Base-by-base conservation (phyloP, 176 grass and related monocot species). In the Avena sativa region DNA sequence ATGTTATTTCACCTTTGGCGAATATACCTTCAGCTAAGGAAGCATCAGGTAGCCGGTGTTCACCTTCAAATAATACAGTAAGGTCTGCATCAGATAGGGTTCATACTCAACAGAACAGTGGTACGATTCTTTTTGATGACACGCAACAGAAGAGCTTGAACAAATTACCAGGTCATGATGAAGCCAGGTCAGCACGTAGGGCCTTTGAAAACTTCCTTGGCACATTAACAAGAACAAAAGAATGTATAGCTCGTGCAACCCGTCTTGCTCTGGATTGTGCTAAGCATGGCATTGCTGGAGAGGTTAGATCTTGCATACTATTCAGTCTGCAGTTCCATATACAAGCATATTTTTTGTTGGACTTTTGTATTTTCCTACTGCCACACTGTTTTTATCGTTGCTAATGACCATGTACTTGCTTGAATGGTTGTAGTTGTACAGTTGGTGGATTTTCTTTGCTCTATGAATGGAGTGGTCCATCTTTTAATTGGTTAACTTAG, bases 221-320 rank as follows among this genome's bases (percentile, higher is more conserved):
- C 59, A 94, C 90, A 50, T 70, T 98, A 55, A 94, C 96, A 80
- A 91, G 96, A 88, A 96, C 96, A 17, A 98, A 98, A 84, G 96
- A 98, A 84, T 91, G 87, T 86, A 98, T 98, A 89, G 89, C 90
- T 67, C 92, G 96, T 75, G 96, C 93, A 90, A 98, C 96, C 64
- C 92, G 93, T 57, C 88, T 98, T 71, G 96, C 93, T 83, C 93
- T 98, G 49, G 96, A 98, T 73, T 98, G 93, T 83, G 92, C 90
- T 74, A 98, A 96, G 81, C 90, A 98, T 90, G 92, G 92, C 69
- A 98, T 95, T 88, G 93, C 96, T 79, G 92, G 96, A 75, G 93
- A 98, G 96, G 96, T 98, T 76, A 84, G 92, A 79, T 68, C 75
- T 83, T 79, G n/a, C 65, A 44, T 76, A 74, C 65, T 88, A 53